Evolutionary conservation across 129 eudicot genomes (phyloP).

Genomic region (carrot (Daucus carota)): DNA sequence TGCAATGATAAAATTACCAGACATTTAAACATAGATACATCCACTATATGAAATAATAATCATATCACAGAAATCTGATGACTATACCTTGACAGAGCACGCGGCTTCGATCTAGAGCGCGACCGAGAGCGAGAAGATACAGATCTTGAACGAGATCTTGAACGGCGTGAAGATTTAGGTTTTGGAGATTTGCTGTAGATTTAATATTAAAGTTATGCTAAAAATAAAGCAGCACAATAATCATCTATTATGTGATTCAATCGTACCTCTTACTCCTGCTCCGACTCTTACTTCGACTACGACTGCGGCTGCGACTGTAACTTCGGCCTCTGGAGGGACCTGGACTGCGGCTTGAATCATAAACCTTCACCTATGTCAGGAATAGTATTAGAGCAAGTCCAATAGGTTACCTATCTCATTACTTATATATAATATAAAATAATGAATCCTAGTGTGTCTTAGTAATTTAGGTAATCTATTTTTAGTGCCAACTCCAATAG

Average conservation of each 20-base stretch:
- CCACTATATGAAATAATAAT: too few relatives aligned
- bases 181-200: conserved; percentile 73
- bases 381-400: not conserved
- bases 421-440: too few relatives aligned
- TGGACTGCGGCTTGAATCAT: conserved; percentile 62
- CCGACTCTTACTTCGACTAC: conserved; percentile 27
- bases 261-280: conserved; percentile 63
- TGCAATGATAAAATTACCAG: not conserved
- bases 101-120: conserved; percentile 60
- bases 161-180: conserved; percentile 69
- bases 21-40: not conserved
- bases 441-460: too few relatives aligned
- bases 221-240: not conserved
- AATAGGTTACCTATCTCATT: too few relatives aligned
- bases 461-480: too few relatives aligned
- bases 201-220: not conserved
- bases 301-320: conserved; percentile 56
- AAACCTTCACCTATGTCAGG: conserved; percentile 67
- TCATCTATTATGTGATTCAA: conserved; percentile 3
- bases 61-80: not conserved
- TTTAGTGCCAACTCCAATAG: too few relatives aligned
- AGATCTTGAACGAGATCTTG: conserved; percentile 81
- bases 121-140: conserved; percentile 62
- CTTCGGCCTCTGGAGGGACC: conserved; percentile 20
- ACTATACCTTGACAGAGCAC: conserved; percentile 55